Base-by-base conservation (phyloP, 2,329 filamentous ascomycete species). In the Emmonsiellopsis sp. region DNA sequence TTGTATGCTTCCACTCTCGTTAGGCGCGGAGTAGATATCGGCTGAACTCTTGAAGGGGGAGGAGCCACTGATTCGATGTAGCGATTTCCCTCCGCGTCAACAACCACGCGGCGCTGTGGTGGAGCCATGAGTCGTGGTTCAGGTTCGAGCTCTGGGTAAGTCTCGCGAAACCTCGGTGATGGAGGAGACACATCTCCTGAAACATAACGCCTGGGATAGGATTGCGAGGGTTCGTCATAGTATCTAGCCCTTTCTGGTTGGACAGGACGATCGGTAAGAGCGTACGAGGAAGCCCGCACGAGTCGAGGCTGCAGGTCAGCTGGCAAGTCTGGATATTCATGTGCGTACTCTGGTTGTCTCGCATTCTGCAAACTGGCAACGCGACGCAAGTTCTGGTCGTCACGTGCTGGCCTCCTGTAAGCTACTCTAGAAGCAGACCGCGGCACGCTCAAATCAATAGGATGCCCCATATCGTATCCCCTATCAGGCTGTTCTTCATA, bases 11-110 rank as follows among this genome's bases (percentile, higher is more conserved):
- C 69, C 51, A 55, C 54, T 50, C 62, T 65, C 3, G 66, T 57
- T 32, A 67, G 57, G 45, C 67, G 40, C 15, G 47, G 47, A n/a
- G 47, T 30, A n/a, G 47, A 15, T 2, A 37, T 61, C 68, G 52
- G 67, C 57, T 54, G 51, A 58, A 34, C 34, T n/a, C 60, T 60
- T n/a, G 61, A 67, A 15, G 61, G 68, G 13, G 71, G 67, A 10
- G 67, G 64, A 38, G 73, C 67, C 5, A 79, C 69, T 42, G 76
- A 75, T 58, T 82, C 80, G 56, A 81, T 81, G 71, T 91, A 96
- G 65, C 89, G 83, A 66, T 88, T 87, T 41, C 90, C 90, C 68
- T 84, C 88, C 57, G 87, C 83, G 70, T 96, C 91, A 52, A 94
- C 77, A 35, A 95, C 78, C 58, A 95, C 85, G 57, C 85, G 82